A percentile compares a stretch with the other conserved stretches of the same genome.
phyloP scores from a whole-genome alignment of 371 early-diverging fungal species.

The Apophysomyces trapeziformis region DNA sequence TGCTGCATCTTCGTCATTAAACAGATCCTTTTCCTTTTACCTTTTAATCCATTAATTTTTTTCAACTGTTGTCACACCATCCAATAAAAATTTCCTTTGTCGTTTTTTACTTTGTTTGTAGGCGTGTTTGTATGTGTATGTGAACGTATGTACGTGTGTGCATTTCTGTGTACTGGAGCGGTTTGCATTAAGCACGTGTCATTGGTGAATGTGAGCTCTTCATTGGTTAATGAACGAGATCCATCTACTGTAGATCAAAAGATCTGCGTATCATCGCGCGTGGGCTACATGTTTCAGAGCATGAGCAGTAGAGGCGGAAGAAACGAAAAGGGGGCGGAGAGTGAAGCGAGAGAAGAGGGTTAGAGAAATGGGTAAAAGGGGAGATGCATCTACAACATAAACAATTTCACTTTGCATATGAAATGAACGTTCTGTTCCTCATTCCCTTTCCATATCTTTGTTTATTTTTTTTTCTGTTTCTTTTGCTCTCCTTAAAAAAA shows the following conservation, averaged over 20 bases:
- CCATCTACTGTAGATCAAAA: neutral
- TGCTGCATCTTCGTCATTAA: conserved; percentile 3
- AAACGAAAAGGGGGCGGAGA: no score
- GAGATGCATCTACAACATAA: conserved; percentile 13
- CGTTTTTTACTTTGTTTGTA: neutral
- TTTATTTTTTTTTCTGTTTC: neutral
- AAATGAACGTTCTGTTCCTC: conserved; percentile 2
- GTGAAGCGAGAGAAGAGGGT: no score
- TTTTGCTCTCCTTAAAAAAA: conserved; percentile 4
- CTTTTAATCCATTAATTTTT: neutral
- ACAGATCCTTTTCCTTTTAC: neutral
- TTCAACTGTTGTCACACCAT: neutral
- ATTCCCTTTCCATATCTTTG: neutral
- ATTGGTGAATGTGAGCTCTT: neutral
- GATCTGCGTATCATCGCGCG: neutral
- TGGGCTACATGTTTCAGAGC: neutral
- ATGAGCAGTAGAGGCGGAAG: conserved; percentile 12
- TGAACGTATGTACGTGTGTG: neutral
- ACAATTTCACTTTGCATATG: conserved; percentile 8
- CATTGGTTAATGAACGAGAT: neutral
- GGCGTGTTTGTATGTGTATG: neutral
- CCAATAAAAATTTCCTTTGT: conserved; percentile 4
- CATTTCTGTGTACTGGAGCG: neutral
- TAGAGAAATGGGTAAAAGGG: conserved; percentile 2
- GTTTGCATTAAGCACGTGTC: neutral